Evolutionary conservation across 164 flowering plant genomes (phyloP).

Genomic region (Stephania japonica): DNA sequence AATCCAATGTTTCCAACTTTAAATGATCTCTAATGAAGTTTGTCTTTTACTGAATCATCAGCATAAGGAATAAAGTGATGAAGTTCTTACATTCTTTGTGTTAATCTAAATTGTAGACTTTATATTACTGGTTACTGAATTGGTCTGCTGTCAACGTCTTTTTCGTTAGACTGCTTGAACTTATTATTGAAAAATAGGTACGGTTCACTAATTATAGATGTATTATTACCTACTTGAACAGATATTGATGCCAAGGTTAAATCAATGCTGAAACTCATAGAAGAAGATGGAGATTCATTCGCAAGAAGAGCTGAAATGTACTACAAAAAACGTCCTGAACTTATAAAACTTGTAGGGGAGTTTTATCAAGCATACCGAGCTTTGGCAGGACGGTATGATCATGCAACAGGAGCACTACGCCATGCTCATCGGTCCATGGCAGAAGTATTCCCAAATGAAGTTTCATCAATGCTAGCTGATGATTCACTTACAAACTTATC

Average conservation of each 20-base stretch:
- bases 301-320: conserved; percentile 99
- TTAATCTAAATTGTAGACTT: too few species aligned
- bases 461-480: conserved; percentile 42
- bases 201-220: background rate
- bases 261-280: conserved; percentile 92
- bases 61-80: too few species aligned
- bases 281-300: conserved; percentile 99
- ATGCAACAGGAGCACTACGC: conserved; percentile 81
- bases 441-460: conserved; percentile 73
- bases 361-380: conserved; percentile 94
- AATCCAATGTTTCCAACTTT: too few species aligned
- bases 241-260: conserved; percentile 91
- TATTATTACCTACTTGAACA: conserved; percentile 23
- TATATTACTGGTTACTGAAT: too few species aligned
- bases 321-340: conserved; percentile 93
- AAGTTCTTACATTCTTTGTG: too few species aligned
- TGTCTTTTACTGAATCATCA: too few species aligned
- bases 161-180: background rate
- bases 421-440: conserved; percentile 85
- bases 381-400: conserved; percentile 91
- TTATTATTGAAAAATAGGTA: background rate
- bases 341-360: conserved; percentile 91
- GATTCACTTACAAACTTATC: conserved; percentile 46
- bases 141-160: background rate
- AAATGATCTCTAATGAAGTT: too few species aligned